Base-by-base conservation (phyloP, 768 basidiomycete genomes). In the Russula foetens region DNA sequence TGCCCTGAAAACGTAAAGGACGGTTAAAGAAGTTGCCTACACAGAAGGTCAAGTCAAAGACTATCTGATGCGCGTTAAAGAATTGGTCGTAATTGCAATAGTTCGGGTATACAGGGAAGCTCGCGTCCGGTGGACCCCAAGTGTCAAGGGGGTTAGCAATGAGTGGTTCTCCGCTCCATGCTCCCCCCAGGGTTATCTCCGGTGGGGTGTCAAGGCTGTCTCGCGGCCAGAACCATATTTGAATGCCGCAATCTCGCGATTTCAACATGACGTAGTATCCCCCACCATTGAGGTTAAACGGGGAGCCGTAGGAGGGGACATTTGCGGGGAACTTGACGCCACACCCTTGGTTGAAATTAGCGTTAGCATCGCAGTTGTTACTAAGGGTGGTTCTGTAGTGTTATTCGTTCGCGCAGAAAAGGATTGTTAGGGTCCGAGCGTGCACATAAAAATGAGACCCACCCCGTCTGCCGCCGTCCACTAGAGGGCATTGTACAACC, bases 1-100 rank as follows among this genome's bases (percentile, higher is more conserved):
- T 17, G 23, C 15, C 24, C 39, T n/a, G n/a, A n/a, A n/a, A n/a
- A n/a, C n/a, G n/a, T n/a, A n/a, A n/a, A n/a, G n/a, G n/a, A n/a
- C n/a, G n/a, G n/a, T n/a, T 28, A 28, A 35, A 35, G 11, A 35
- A 28, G 2, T 19, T 24, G 38, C 78, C 72, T 66, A 84, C 83
- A 66, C 84, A 85, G 62, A 85, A 81, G 28, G 84, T 85, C 58
- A 80, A 68, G 66, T 86, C 82, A 62, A 85, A 83, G 28, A 84
- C 72, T 35, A 85, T 75, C 11, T 68, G 60, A 63, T 86, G 83
- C 4, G 72, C 70, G 59, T 83, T 69, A 66, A 85, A 84, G 66
- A 81, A 79, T 43, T 73, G 64, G 28, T 71, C 69, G 61, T 85
- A 82, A 66, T 82, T 76, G 68, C 85, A 87, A 41, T 68, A 69